A percentile compares a stretch with the other conserved stretches of the same genome.
These are phyloP conservation scores for Mycena leptocephala DNA, from an alignment of 768 basidiomycete genomes.

Conservation along the genomic window DNA sequence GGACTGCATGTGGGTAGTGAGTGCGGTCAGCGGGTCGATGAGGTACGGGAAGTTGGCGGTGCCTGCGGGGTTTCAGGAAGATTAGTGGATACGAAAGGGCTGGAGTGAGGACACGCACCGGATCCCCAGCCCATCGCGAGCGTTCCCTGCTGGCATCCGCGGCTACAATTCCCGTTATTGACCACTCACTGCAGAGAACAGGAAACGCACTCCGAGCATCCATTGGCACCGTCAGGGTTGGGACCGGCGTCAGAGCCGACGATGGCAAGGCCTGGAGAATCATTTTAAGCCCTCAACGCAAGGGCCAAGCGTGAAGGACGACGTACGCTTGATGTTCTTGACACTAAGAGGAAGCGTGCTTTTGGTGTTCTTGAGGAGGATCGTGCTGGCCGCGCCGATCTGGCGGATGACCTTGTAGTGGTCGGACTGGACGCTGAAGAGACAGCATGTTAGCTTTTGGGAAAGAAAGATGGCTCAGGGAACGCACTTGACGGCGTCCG, in stretches of 20 bases:
- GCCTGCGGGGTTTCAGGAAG: neutral
- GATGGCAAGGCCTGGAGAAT: constrained; percentile 55
- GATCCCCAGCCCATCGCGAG: constrained; percentile 46
- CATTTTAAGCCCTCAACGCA: too few relatives aligned
- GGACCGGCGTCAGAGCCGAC: constrained; percentile 58
- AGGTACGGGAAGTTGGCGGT: constrained; percentile 36
- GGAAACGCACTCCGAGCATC: neutral
- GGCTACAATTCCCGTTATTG: neutral
- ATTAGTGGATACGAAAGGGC: neutral
- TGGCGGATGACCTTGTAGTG: constrained; percentile 66
- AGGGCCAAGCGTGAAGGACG: too few relatives aligned
- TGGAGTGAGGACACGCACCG: neutral
- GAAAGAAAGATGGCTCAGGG: neutral
- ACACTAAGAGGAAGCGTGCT: constrained; percentile 58
- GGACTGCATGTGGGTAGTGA: constrained; percentile 18
- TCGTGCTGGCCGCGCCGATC: constrained; percentile 75
- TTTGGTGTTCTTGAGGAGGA: constrained; percentile 74
- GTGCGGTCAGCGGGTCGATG: constrained; percentile 22
- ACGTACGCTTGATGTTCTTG: constrained; percentile 59
- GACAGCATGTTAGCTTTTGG: neutral
- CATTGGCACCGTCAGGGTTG: constrained; percentile 53
- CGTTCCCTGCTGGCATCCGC: constrained; percentile 57
- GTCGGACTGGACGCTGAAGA: constrained; percentile 30
- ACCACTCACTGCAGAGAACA: neutral
- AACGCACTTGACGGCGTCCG: neutral